A percentile compares a stretch with the other conserved stretches of the same genome.
Conservation (phyloP, 192 early-diverging fungal genomes). For the Kappamyces sp. region DNA sequence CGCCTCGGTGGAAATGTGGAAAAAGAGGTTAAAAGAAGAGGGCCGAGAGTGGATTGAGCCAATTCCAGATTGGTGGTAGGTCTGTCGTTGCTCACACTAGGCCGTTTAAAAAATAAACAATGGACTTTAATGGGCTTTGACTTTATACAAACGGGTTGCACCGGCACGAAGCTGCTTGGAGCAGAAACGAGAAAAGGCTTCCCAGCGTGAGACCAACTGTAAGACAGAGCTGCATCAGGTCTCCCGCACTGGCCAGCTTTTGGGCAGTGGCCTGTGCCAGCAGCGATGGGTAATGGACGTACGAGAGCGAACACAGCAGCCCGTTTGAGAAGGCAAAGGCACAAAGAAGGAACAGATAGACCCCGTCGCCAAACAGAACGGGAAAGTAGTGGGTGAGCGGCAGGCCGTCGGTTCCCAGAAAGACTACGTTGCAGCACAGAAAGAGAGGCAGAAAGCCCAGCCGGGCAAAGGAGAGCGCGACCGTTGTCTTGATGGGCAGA, state of each 20-base stretch:
- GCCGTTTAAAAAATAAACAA: no score
- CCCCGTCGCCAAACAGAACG: constrained; percentile 6
- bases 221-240: constrained; percentile 4
- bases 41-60: constrained; percentile 54
- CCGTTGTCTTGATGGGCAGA: neutral
- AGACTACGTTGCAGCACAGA: constrained; percentile 5
- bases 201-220: constrained; percentile 11
- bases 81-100: no score
- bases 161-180: neutral
- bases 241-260: constrained; percentile 2
- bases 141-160: constrained; percentile 15
- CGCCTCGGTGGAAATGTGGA: constrained; percentile 35
- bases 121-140: constrained; percentile 10
- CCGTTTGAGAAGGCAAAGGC: constrained; percentile 3
- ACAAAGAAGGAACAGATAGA: constrained; percentile 5
- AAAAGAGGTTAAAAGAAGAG: constrained; percentile 43
- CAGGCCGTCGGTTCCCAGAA: neutral
- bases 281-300: no score
- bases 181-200: neutral
- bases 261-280: neutral
- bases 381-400: constrained; percentile 1
- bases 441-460: constrained; percentile 6
- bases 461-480: neutral
- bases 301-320: neutral
- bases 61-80: constrained; percentile 42